Percentiles rank a stretch among this genome's conserved stretches.
Evolutionary conservation across 176 grass and related monocot species (phyloP).

Genomic region (Musa schizocarpa): DNA sequence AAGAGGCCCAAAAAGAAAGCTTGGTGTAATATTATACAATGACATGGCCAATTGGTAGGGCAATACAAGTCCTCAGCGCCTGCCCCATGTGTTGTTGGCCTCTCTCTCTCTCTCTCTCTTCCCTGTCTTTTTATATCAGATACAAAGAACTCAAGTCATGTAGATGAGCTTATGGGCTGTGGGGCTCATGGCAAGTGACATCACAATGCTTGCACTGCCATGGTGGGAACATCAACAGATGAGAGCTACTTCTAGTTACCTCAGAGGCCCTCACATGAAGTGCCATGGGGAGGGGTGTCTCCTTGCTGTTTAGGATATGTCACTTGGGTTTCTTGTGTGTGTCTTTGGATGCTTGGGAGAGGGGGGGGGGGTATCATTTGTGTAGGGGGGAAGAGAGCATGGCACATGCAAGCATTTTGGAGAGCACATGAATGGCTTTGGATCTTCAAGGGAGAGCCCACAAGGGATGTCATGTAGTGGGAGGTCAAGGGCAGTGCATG

Average conservation of each 20-base stretch:
- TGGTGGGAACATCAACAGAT: conserved; percentile 14
- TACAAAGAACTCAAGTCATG: too few species aligned
- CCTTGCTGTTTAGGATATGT: background rate
- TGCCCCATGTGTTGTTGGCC: conserved; percentile 35
- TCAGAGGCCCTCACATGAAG: background rate
- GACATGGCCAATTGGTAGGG: too few species aligned
- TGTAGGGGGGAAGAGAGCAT: background rate
- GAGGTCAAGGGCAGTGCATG: too few species aligned
- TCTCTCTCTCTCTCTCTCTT: conserved; percentile 23
- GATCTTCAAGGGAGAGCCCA: conserved; percentile 7
- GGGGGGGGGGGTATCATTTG: too few species aligned
- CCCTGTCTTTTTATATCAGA: too few species aligned
- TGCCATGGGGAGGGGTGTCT: background rate
- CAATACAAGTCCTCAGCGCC: too few species aligned
- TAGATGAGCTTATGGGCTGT: too few species aligned
- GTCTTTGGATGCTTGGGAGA: background rate
- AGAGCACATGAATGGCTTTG: conserved; percentile 4
- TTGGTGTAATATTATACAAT: too few species aligned
- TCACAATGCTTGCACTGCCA: conserved; percentile 4
- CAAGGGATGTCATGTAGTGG: too few species aligned
- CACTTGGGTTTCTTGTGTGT: background rate
- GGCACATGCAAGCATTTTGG: conserved; percentile 2
- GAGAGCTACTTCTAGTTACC: background rate
- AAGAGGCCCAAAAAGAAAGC: too few species aligned
- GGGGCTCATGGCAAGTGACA: background rate